Percentiles rank a stretch among this genome's conserved stretches.
Evolutionary conservation across 169 alveolate species (phyloP).

Genomic region (Plasmodium inui): DNA sequence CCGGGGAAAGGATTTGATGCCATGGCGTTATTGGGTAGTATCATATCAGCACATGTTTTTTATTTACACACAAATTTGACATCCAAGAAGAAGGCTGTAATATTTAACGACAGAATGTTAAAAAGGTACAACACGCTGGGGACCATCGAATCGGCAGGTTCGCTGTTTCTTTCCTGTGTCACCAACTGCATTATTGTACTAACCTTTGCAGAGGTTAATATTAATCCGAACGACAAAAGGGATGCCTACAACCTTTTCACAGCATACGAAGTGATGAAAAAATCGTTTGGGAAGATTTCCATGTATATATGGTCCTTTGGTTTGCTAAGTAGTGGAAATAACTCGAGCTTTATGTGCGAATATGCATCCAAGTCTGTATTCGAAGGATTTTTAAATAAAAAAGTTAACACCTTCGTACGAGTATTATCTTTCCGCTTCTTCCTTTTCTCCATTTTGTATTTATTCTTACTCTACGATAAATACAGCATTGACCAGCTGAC

Average conservation of each 20-base stretch:
- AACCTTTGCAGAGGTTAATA: slow-evolving; percentile 69
- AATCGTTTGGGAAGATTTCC: slow-evolving; percentile 62
- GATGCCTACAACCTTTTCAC: slow-evolving; percentile 54
- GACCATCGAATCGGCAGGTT: slow-evolving; percentile 46
- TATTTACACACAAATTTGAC: slow-evolving; percentile 74
- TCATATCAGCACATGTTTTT: slow-evolving; percentile 71
- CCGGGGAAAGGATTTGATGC: slow-evolving; percentile 64
- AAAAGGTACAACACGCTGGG: slow-evolving; percentile 59
- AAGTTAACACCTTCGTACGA: slow-evolving; percentile 45
- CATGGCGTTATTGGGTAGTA: slow-evolving; percentile 54
- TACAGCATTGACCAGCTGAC: slow-evolving; percentile 65
- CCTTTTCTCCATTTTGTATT: slow-evolving; percentile 42
- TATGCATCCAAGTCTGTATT: slow-evolving; percentile 71
- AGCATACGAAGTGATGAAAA: slow-evolving; percentile 72
- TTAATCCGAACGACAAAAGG: slow-evolving; percentile 18
- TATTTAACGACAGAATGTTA: slow-evolving; percentile 35
- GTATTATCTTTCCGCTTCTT: slow-evolving; percentile 45
- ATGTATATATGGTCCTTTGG: slow-evolving; percentile 78
- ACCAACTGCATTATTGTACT: slow-evolving; percentile 72
- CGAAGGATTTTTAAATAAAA: slow-evolving; percentile 73
- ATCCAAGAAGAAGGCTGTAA: slow-evolving; percentile 40
- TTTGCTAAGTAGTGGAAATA: slow-evolving; percentile 72
- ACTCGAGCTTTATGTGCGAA: slow-evolving; percentile 75
- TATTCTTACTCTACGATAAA: slow-evolving; percentile 43
- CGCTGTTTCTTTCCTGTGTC: slow-evolving; percentile 53